phyloP scores from a whole-genome alignment of 208 protist genomes.

The Trypanosoma mega region DNA sequence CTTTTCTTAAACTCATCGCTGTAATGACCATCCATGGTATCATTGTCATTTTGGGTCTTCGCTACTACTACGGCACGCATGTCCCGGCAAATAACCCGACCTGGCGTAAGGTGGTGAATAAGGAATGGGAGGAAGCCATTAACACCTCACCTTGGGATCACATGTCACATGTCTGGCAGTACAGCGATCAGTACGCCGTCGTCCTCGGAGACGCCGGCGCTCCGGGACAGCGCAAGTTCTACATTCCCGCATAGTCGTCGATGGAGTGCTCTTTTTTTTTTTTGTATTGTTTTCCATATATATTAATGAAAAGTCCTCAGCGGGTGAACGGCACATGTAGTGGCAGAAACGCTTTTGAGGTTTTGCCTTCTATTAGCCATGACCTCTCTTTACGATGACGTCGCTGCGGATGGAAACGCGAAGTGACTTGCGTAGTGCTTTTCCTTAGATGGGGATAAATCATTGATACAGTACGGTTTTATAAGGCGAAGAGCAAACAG shows the following conservation, averaged over 20 bases:
- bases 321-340: too few relatives aligned
- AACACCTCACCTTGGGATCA: conserved; percentile 90
- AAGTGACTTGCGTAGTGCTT: too few relatives aligned
- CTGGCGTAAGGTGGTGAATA: conserved; percentile 89
- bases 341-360: too few relatives aligned
- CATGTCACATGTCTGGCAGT: conserved; percentile 90
- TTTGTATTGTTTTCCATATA: too few relatives aligned
- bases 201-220: conserved; percentile 59
- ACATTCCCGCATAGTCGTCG: conserved; percentile 63
- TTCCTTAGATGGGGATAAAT: too few relatives aligned
- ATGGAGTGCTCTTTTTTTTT: conserved; percentile 24
- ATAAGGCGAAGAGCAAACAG: too few relatives aligned
- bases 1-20: conserved; percentile 37
- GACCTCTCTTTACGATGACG: too few relatives aligned
- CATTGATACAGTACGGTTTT: too few relatives aligned
- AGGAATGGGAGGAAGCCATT: conserved; percentile 92
- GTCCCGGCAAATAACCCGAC: conserved; percentile 84
- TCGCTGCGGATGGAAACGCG: too few relatives aligned
- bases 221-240: conserved; percentile 68
- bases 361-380: too few relatives aligned
- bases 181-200: conserved; percentile 77
- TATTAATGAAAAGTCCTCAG: too few relatives aligned
- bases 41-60: conserved; percentile 41
- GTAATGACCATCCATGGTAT: conserved; percentile 41
- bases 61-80: conserved; percentile 76